Evolutionary conservation across 805 yeast species (phyloP).

Genomic region (Starmerella etchellsii): DNA sequence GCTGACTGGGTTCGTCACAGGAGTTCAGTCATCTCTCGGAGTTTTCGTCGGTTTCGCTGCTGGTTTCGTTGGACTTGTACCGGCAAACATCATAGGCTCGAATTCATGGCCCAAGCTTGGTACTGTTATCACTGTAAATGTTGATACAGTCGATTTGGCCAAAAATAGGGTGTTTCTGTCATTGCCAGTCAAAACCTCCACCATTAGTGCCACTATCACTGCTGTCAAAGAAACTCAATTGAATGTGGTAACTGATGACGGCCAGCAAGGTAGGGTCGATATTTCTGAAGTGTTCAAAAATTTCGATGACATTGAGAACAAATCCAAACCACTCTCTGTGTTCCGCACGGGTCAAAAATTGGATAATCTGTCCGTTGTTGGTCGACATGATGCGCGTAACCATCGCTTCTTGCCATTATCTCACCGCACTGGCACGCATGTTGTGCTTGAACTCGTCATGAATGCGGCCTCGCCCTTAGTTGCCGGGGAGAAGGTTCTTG

Average conservation of each 20-base stretch:
- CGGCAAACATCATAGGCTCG: constrained; percentile 37
- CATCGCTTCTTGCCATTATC: constrained; percentile 57
- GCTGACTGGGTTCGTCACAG: constrained; percentile 63
- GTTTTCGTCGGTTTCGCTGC: constrained; percentile 65
- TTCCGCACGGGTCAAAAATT: constrained; percentile 44
- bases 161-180: constrained; percentile 49
- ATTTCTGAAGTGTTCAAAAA: constrained; percentile 52
- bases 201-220: constrained; percentile 33
- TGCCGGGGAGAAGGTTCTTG: constrained; percentile 41
- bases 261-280: constrained; percentile 71
- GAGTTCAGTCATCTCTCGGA: constrained; percentile 60
- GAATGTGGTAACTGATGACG: constrained; percentile 55
- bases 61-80: constrained; percentile 67
- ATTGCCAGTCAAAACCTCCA: constrained; percentile 2
- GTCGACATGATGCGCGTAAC: constrained; percentile 58
- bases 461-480: constrained; percentile 34
- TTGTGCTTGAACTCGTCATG: constrained; percentile 52
- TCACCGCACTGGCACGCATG: constrained; percentile 41
- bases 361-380: constrained; percentile 55
- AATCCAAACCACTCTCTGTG: constrained; percentile 42
- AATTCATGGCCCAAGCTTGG: constrained; percentile 45
- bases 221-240: constrained; percentile 61
- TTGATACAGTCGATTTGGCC: constrained; percentile 54
- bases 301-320: constrained; percentile 42
- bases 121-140: constrained; percentile 26